Conservation (phyloP, 306 rosid species). For the Quillaja saponaria region DNA sequence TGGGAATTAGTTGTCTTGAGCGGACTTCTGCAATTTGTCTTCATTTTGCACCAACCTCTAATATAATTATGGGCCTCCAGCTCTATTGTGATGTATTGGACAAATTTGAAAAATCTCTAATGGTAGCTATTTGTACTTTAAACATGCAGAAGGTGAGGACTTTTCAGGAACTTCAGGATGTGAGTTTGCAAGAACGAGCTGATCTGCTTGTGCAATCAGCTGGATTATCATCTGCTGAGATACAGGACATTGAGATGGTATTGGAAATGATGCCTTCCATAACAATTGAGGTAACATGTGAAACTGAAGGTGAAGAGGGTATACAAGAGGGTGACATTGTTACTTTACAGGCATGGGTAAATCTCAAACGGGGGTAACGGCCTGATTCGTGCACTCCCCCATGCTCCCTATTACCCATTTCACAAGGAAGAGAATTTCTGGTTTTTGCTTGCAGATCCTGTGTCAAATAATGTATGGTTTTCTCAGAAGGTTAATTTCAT, state of each 20-base stretch:
- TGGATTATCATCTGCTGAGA: slow-evolving; percentile 67
- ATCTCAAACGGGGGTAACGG: slow-evolving; percentile 68
- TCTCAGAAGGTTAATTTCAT: slow-evolving; percentile 92
- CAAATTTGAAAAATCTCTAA: background rate
- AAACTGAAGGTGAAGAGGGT: slow-evolving; percentile 98
- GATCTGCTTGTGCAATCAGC: slow-evolving; percentile 78
- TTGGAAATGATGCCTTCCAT: slow-evolving; percentile 84
- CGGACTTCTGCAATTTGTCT: too few species aligned
- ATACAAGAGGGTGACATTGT: slow-evolving; percentile 91
- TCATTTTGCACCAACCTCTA: slow-evolving; percentile 3
- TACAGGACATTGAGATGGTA: slow-evolving; percentile 80
- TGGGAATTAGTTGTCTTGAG: slow-evolving; percentile 19
- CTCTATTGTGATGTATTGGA: background rate
- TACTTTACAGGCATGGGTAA: slow-evolving; percentile 84
- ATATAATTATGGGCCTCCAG: background rate
- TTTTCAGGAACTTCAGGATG: slow-evolving; percentile 84
- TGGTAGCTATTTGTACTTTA: background rate
- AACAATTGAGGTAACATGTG: slow-evolving; percentile 65
- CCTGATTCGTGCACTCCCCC: slow-evolving; percentile 86
- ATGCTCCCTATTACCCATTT: slow-evolving; percentile 85
- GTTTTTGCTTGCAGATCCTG: slow-evolving; percentile 83
- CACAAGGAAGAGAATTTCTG: slow-evolving; percentile 90
- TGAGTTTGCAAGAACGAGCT: slow-evolving; percentile 73
- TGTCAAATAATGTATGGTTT: slow-evolving; percentile 79
- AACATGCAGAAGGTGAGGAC: slow-evolving; percentile 80